Evolutionary conservation across 2,329 filamentous ascomycete species (phyloP).

Genomic region (Fusarium abutilonis): DNA sequence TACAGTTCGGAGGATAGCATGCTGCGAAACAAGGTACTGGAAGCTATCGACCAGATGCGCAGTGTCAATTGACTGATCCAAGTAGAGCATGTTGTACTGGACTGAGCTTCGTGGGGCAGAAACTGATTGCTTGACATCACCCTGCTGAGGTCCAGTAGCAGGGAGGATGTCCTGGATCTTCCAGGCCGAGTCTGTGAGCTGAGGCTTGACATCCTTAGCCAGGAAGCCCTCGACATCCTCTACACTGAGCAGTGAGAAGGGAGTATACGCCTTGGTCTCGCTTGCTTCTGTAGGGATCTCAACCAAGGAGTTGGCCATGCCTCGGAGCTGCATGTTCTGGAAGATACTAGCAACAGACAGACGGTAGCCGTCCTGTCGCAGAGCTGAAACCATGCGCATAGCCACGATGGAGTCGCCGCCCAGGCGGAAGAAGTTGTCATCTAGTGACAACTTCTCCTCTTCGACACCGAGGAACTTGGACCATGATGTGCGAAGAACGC

Average conservation of each 20-base stretch:
- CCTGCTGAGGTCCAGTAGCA: conserved; percentile 37
- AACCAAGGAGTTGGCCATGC: conserved; percentile 36
- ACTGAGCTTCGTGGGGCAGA: conserved; percentile 38
- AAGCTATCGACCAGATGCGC: conserved; percentile 34
- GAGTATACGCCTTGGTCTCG: conserved; percentile 24
- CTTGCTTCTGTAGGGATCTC: conserved; percentile 12
- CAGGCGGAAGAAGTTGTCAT: conserved; percentile 46
- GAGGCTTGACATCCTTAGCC: conserved; percentile 19
- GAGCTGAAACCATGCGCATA: conserved; percentile 43
- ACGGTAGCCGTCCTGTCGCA: conserved; percentile 38
- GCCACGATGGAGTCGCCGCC: conserved; percentile 43
- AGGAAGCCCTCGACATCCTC: conserved; percentile 35
- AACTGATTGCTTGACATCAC: conserved; percentile 39
- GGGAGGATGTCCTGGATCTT: conserved; percentile 38
- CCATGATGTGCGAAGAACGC: conserved; percentile 34
- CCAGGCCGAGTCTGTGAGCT: conserved; percentile 36
- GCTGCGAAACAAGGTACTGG: conserved; percentile 36
- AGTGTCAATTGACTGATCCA: conserved; percentile 39
- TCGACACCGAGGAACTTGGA: conserved; percentile 36
- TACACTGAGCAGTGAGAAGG: conserved; percentile 36
- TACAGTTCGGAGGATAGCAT: conserved; percentile 43
- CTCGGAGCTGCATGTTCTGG: conserved; percentile 43
- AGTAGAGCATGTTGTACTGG: conserved; percentile 46
- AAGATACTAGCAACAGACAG: conserved; percentile 45
- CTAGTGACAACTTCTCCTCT: conserved; percentile 38